phyloP scores from a whole-genome alignment of 176 grass and related monocot species.

The Rhynchospora tenuis region DNA sequence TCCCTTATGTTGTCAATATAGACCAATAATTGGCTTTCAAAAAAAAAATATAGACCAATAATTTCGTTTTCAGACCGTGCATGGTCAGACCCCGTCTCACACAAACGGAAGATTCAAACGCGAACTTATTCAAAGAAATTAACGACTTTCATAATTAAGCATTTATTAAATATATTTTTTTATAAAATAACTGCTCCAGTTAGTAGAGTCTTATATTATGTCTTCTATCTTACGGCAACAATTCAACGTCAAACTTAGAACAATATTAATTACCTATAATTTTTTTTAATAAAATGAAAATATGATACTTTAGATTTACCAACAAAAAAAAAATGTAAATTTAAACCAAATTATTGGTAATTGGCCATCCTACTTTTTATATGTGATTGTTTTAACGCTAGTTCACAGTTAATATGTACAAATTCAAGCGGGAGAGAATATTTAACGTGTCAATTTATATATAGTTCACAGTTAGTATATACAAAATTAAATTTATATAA shows the following conservation, averaged over 20 bases:
- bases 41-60: too few species aligned
- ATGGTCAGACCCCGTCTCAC: not conserved
- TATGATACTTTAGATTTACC: not conserved
- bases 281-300: not conserved
- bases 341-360: too few species aligned
- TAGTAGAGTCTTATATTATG: not conserved
- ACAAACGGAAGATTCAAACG: not conserved
- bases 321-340: not conserved
- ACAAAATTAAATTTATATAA: too few species aligned
- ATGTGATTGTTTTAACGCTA: too few species aligned
- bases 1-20: not conserved
- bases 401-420: too few species aligned
- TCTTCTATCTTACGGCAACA: not conserved
- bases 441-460: too few species aligned
- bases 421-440: too few species aligned
- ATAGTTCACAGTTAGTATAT: too few species aligned
- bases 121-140: not conserved
- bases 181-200: not conserved
- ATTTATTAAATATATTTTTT: not conserved
- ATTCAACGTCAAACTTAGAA: not conserved
- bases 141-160: not conserved
- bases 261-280: not conserved
- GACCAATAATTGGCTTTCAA: not conserved
- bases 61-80: slow-evolving; percentile 14
- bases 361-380: too few species aligned